Conservation (phyloP, 441 rosid species). For the Mallotus japonicus region DNA sequence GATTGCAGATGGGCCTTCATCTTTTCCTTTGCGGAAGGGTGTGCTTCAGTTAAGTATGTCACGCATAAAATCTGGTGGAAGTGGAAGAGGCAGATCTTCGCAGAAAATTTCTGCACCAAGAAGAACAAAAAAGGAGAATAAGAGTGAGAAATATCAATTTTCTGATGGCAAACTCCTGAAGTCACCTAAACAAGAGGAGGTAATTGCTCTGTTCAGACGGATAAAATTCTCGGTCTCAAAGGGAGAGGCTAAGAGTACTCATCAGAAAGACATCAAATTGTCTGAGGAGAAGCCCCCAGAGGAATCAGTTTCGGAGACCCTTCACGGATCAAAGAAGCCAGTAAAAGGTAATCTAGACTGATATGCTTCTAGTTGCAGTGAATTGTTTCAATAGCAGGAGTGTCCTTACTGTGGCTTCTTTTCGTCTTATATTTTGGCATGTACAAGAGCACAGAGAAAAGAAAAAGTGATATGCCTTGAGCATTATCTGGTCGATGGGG, state of each 20-base stretch:
- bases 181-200: conserved; percentile 46
- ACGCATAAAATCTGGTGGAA: conserved; percentile 30
- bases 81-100: conserved; percentile 25
- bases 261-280: conserved; percentile 17
- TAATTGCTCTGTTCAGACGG: conserved; percentile 50
- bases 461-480: neutral
- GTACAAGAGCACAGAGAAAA: neutral
- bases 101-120: conserved; percentile 27
- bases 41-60: conserved; percentile 25
- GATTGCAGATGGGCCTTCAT: conserved; percentile 42
- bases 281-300: conserved; percentile 26
- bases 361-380: neutral
- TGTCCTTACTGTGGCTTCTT: neutral
- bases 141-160: conserved; percentile 19
- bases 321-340: conserved; percentile 30
- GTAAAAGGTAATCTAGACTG: conserved; percentile 28
- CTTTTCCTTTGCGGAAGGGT: conserved; percentile 23
- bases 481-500: neutral
- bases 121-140: conserved; percentile 25
- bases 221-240: conserved; percentile 60
- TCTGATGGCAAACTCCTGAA: conserved; percentile 23
- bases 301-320: conserved; percentile 42
- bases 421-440: neutral
- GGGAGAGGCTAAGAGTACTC: conserved; percentile 18
- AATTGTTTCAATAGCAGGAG: neutral